Evolutionary conservation across 441 rosid species (phyloP), one percentile per base, ranked within the genome.

Genomic region (Croton laevigatus): DNA sequence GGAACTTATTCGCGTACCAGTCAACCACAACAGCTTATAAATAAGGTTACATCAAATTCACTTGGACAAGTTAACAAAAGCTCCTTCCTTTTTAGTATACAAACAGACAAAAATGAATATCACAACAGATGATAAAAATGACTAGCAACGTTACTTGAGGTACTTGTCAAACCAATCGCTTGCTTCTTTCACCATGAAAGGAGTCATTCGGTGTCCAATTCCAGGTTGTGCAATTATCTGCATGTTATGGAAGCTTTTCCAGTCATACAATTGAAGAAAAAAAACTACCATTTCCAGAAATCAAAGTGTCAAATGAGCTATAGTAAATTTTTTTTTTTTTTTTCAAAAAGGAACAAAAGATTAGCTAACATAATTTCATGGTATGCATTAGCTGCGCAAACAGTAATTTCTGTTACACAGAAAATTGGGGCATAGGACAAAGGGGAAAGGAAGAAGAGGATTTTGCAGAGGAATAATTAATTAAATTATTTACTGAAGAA

Each of bases 81-180:
- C 65, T 62, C 51, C 51, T 3, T 19, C 17, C 16, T 32, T 9
- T 57, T 23, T 4, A 17, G 9, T 0, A 40, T 12, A 58, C 5
- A 57, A 8, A 69, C 72, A 58, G 11, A 4, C 13, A 44, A 55
- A 38, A 7, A 38, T 13, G 37, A 7, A 2, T 3, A 55, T 17
- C 32, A 68, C 22, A 55, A 49, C 11, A 68, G 32, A 27, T 1
- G 22, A 32, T 16, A 9, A 20, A 65, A 27, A 27, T 8, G 8
- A 40, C n/a, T 2, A 8, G 34, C 44, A 32, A 77, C 68, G 79
- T 60, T 71, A n/a, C 85, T 86, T 84, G 6, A 93, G 85, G 76
- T 80, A 85, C 72, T 59, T 83, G 70, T 93, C 97, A 36, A 95
- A 82, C 97, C 95, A 93, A 44, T 91, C 93, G 40, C 97, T 89